Conservation (phyloP, 2,329 filamentous ascomycete species). For the Hymenoscyphus scutula region DNA sequence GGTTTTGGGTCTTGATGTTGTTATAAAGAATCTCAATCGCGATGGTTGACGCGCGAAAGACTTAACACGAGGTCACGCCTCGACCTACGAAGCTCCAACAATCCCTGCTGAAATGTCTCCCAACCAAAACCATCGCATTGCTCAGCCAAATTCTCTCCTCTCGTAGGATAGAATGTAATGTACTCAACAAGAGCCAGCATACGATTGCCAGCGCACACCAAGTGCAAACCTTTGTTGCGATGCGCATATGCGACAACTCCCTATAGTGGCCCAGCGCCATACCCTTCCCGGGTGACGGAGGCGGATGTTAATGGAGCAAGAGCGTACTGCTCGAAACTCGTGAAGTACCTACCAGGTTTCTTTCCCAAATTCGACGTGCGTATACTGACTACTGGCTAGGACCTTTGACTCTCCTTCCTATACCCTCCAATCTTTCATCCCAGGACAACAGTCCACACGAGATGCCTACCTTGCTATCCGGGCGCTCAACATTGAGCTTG, state of each 20-base stretch:
- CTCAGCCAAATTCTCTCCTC: not conserved
- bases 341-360: constrained; percentile 30
- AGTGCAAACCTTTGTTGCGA: constrained; percentile 15
- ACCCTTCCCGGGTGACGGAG: constrained; percentile 34
- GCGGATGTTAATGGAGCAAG: constrained; percentile 36
- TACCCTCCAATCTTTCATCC: constrained; percentile 81
- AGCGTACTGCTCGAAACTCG: constrained; percentile 36
- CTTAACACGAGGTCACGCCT: constrained; percentile 14
- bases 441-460: constrained; percentile 55
- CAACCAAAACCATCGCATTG: not conserved
- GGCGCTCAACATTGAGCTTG: constrained; percentile 89
- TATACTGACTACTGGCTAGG: constrained; percentile 43
- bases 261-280: constrained; percentile 34
- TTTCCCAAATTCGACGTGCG: not conserved
- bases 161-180: constrained; percentile 27
- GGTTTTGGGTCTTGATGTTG: constrained; percentile 13
- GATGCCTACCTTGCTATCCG: constrained; percentile 89
- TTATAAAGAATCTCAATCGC: constrained; percentile 2
- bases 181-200: constrained; percentile 27
- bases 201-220: constrained; percentile 25
- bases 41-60: not conserved
- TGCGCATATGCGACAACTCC: constrained; percentile 35
- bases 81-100: constrained; percentile 13
- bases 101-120: constrained; percentile 20
- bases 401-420: constrained; percentile 88